phyloP scores from a whole-genome alignment of 768 basidiomycete species.

The Neoboletus brunneissimus region DNA sequence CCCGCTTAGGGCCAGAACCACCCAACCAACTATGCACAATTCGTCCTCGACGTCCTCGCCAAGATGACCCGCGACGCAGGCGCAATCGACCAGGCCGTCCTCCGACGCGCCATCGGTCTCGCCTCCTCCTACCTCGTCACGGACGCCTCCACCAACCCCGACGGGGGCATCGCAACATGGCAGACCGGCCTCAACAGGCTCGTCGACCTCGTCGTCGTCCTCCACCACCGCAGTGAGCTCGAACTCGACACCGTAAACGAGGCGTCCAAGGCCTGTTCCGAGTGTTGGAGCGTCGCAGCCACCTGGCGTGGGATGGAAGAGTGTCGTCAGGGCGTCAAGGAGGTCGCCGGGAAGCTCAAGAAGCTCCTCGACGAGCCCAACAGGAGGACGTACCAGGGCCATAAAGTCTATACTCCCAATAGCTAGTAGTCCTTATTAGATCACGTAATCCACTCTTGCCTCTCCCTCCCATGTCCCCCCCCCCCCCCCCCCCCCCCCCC shows the following conservation, averaged over 20 bases:
- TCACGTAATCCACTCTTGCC: conserved; percentile 12
- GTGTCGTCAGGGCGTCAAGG: conserved; percentile 58
- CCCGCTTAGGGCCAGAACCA: conserved; percentile 31
- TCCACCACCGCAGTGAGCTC: conserved; percentile 64
- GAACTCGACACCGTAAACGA: conserved; percentile 75
- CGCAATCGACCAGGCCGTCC: conserved; percentile 55
- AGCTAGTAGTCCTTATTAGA: conserved; percentile 4
- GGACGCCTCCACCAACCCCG: conserved; percentile 62
- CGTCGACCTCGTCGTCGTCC: conserved; percentile 69
- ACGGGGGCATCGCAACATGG: conserved; percentile 60
- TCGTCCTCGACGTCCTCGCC: conserved; percentile 55
- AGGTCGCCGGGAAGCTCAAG: conserved; percentile 60
- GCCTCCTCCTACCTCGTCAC: conserved; percentile 79
- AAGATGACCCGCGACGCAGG: conserved; percentile 46
- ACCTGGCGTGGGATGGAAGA: conserved; percentile 68
- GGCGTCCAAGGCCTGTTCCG: conserved; percentile 61
- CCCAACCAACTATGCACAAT: conserved; percentile 58
- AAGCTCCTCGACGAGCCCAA: conserved; percentile 38
- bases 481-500: conserved; percentile 9
- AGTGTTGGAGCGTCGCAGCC: conserved; percentile 74
- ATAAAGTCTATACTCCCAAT: conserved; percentile 33
- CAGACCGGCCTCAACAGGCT: conserved; percentile 62
- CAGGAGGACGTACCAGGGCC: conserved; percentile 31
- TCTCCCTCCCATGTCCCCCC: background rate
- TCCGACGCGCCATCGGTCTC: conserved; percentile 64